These are phyloP conservation scores for Berkeleyomyces basicola DNA, from an alignment of 2,329 filamentous ascomycete species.

Conservation along the genomic window DNA sequence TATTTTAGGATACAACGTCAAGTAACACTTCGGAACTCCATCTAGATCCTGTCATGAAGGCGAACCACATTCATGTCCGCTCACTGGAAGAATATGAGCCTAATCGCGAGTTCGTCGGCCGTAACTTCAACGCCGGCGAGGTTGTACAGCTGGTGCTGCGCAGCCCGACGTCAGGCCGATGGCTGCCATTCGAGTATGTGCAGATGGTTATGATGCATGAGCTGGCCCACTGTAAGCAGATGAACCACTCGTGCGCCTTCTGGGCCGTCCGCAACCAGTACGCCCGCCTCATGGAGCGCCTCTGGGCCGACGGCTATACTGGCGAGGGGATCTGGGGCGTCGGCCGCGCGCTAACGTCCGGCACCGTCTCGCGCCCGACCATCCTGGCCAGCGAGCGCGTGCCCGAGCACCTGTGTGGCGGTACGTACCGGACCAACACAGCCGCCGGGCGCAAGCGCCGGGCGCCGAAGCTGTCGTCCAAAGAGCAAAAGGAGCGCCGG, in stretches of 20 bases:
- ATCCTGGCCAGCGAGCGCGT: conserved; percentile 38
- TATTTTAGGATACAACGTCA: background rate
- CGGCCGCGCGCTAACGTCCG: conserved; percentile 45
- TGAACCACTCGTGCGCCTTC: conserved; percentile 74
- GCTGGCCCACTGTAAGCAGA: conserved; percentile 74
- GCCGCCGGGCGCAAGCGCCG: conserved; percentile 32
- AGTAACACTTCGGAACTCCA: background rate
- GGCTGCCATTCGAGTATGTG: conserved; percentile 70
- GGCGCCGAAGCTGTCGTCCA: conserved; percentile 39
- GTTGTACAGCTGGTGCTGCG: conserved; percentile 72
- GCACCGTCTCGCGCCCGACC: conserved; percentile 38
- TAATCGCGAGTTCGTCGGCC: conserved; percentile 69
- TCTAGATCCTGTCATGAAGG: conserved; percentile 51
- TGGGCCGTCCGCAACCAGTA: conserved; percentile 66
- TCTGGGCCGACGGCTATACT: conserved; percentile 56
- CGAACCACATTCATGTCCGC: conserved; percentile 42
- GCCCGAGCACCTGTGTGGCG: conserved; percentile 63
- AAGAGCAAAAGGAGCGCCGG: conserved; percentile 54
- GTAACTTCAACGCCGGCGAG: conserved; percentile 82
- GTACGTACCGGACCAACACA: conserved; percentile 49
- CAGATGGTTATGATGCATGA: conserved; percentile 96
- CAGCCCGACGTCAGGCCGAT: conserved; percentile 43
- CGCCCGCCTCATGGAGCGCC: conserved; percentile 48
- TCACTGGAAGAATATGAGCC: conserved; percentile 67
- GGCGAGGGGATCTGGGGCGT: conserved; percentile 75